Conservation (phyloP, 2,329 filamentous ascomycete genomes). For the Xylaria sp. region DNA sequence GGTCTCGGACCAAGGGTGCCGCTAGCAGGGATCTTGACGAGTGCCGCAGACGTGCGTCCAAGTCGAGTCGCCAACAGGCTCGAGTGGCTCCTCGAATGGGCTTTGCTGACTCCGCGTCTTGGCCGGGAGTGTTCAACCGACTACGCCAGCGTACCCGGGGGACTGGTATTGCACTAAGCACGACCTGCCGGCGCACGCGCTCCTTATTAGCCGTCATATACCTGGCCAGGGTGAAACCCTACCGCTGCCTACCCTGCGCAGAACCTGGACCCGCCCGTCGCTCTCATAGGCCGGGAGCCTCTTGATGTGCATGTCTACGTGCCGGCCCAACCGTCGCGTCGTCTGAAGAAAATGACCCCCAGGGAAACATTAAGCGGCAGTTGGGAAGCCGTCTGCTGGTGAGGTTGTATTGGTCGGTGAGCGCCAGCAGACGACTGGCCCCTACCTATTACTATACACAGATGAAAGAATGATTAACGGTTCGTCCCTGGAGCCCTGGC, state of each 20-base stretch:
- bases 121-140: slow-evolving; percentile 36
- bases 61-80: slow-evolving; percentile 30
- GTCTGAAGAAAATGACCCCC: slow-evolving; percentile 29
- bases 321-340: slow-evolving; percentile 37
- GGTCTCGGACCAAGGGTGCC: slow-evolving; percentile 33
- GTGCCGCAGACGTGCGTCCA: slow-evolving; percentile 36
- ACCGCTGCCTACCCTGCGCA: slow-evolving; percentile 31
- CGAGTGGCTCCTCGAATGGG: slow-evolving; percentile 18
- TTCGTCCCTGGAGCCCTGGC: slow-evolving; percentile 1
- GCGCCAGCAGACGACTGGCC: slow-evolving; percentile 20
- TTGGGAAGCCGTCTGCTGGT: slow-evolving; percentile 26
- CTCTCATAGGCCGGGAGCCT: slow-evolving; percentile 38
- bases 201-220: slow-evolving; percentile 48
- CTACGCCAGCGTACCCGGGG: slow-evolving; percentile 46
- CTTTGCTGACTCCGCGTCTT: slow-evolving; percentile 40
- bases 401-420: slow-evolving; percentile 34
- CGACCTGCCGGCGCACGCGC: slow-evolving; percentile 48
- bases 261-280: slow-evolving; percentile 13
- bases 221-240: slow-evolving; percentile 41
- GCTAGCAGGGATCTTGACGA: slow-evolving; percentile 39
- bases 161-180: slow-evolving; percentile 47
- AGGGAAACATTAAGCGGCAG: slow-evolving; percentile 39
- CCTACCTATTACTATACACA: slow-evolving; percentile 21
- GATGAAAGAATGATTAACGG: not conserved
- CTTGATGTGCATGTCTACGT: slow-evolving; percentile 31